A percentile compares a stretch with the other conserved stretches of the same genome.
Evolutionary conservation across 2,329 filamentous ascomycete species (phyloP).

Genomic region (Xenoacremonium recifei): DNA sequence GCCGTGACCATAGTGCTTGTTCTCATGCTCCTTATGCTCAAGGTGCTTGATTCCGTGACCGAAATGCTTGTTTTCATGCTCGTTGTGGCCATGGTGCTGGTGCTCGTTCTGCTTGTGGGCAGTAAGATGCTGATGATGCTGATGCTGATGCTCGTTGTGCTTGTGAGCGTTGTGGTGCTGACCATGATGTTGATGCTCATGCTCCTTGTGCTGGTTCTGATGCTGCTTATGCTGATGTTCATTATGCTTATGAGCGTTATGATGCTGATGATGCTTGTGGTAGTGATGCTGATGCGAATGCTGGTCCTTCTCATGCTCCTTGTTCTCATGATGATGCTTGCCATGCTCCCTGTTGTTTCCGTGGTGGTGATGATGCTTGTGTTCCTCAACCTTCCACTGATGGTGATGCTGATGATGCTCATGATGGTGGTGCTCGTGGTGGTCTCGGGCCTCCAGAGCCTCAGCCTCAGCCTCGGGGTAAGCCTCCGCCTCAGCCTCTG

Average conservation of each 20-base stretch:
- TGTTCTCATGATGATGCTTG: slow-evolving; percentile 10
- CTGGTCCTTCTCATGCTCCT: not conserved
- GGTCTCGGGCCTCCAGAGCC: too few relatives aligned
- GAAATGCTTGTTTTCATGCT: not conserved
- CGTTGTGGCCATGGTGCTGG: not conserved
- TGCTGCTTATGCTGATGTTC: not conserved
- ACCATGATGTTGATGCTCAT: not conserved
- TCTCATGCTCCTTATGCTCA: slow-evolving; percentile 1
- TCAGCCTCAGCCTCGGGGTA: too few relatives aligned
- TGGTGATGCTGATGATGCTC: slow-evolving; percentile 4
- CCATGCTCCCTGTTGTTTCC: slow-evolving; percentile 1
- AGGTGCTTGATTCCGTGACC: not conserved
- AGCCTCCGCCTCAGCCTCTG: too few relatives aligned
- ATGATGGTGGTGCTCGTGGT: not conserved
- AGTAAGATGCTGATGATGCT: not conserved
- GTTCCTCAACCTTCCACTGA: not conserved
- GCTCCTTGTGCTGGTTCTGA: not conserved
- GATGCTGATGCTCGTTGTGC: not conserved
- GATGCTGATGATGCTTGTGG: not conserved
- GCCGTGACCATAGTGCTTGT: slow-evolving; percentile 4
- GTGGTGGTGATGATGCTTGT: not conserved
- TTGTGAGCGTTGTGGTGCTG: slow-evolving; percentile 4
- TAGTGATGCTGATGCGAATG: not conserved
- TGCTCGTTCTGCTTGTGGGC: slow-evolving; percentile 1
- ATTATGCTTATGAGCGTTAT: not conserved